Base-by-base conservation (phyloP, 208 protist genomes). In the Trypanosoma theileri region DNA sequence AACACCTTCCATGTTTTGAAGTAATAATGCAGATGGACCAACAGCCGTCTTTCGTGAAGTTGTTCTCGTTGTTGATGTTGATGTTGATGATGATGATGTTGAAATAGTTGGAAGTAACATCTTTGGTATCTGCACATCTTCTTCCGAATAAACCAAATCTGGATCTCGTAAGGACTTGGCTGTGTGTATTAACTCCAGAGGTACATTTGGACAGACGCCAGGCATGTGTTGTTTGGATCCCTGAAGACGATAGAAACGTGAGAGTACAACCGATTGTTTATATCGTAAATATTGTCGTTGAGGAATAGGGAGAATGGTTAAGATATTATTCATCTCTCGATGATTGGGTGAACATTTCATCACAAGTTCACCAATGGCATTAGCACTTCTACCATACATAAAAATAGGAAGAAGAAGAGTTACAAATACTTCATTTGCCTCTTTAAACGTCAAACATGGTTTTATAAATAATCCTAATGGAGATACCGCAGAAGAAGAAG, bases 381-480 rank as follows among this genome's bases (percentile, higher is more conserved):
- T 64, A 3, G 40, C 35, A 45, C 40, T 50, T 61, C 41, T 21
- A 24, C 90, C 88, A 63, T 91, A 93, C 17, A 73, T 44, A 28
- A 96, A 57, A 24, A 96, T 64, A 7, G 91, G 88, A 54, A 94
- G 75, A 53, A 96, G 65, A 48, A 91, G 54, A 31, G 85, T 72
- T 4, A 93, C 81, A 21, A 96, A 78, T 7, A 92, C 76, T 75
- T 93, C 88, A 59, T 96, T 96, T 3, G 78, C 83, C 68, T 94
- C 84, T 55, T 84, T 82, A 71, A 93, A 96, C 16, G 91, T 94
- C 19, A 72, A 50, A 69, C 87, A 93, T 4, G 77, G 75, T 16
- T 44, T 69, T 13, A 92, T 42, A 22, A 85, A 51, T 0, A 80
- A 77, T 12, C 58, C 19, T 0, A 52, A 26, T 1, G 56, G 46